phyloP scores from a whole-genome alignment of 768 basidiomycete genomes.

The Rhodotorula graminis region DNA sequence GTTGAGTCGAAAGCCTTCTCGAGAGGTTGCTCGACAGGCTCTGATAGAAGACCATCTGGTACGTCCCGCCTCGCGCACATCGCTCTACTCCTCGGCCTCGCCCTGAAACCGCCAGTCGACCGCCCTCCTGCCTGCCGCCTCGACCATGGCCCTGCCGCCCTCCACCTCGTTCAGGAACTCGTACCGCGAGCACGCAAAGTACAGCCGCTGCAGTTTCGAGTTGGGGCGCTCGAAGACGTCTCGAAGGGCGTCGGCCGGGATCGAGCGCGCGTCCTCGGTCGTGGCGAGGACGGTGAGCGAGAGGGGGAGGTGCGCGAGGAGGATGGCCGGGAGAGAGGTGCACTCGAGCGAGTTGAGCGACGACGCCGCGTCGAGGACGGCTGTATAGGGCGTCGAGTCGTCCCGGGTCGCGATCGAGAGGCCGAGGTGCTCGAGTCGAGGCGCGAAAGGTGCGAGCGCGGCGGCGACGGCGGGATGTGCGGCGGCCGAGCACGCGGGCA shows the following conservation, averaged over 20 bases:
- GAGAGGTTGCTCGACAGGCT: too few species aligned
- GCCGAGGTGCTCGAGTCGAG: slow-evolving; percentile 9
- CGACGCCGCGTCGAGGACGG: neutral
- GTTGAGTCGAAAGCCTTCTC: too few species aligned
- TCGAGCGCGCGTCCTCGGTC: neutral
- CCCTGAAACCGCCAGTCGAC: slow-evolving; percentile 7
- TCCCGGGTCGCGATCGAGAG: neutral
- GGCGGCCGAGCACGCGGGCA: neutral
- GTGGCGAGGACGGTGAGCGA: slow-evolving; percentile 16
- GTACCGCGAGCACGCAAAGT: neutral
- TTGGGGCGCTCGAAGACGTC: neutral
- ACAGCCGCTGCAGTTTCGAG: neutral
- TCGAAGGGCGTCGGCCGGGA: neutral
- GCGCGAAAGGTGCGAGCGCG: slow-evolving; percentile 16
- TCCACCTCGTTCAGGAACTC: neutral
- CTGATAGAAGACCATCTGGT: too few species aligned
- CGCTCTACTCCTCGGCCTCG: neutral
- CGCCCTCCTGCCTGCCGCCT: neutral
- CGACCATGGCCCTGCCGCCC: neutral
- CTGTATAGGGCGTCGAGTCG: neutral
- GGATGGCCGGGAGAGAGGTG: slow-evolving; percentile 2
- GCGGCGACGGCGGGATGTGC: slow-evolving; percentile 6
- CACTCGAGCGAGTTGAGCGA: slow-evolving; percentile 26
- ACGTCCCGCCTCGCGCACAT: too few species aligned
- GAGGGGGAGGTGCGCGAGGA: slow-evolving; percentile 8